A percentile compares a stretch with the other conserved stretches of the same genome.
Evolutionary conservation across 2,329 filamentous ascomycete genomes (phyloP).

Genomic region (Calonectria crousiana): DNA sequence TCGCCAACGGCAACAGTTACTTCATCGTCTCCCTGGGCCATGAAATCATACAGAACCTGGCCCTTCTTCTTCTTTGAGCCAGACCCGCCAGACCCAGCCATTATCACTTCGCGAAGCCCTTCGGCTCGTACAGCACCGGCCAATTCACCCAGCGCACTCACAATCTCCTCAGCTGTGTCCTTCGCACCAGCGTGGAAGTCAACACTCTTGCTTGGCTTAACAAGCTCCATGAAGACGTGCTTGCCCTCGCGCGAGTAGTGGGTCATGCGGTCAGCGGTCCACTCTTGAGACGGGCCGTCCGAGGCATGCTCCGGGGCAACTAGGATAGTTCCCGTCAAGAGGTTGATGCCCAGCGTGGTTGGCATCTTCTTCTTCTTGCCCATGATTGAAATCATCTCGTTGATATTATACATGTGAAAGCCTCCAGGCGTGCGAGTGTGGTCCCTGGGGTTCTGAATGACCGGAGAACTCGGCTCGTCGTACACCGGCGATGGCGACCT

Average conservation of each 20-base stretch:
- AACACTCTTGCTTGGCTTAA: slow-evolving; percentile 91
- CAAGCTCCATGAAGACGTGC: slow-evolving; percentile 94
- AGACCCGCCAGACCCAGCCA: slow-evolving; percentile 74
- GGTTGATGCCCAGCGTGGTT: slow-evolving; percentile 94
- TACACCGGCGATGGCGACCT: slow-evolving; percentile 38
- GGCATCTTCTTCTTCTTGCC: slow-evolving; percentile 99
- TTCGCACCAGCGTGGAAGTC: slow-evolving; percentile 98
- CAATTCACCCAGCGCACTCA: slow-evolving; percentile 87
- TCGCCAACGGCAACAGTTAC: slow-evolving; percentile 92
- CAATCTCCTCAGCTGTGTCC: slow-evolving; percentile 95
- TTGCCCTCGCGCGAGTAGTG: slow-evolving; percentile 98
- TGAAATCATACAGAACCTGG: slow-evolving; percentile 92
- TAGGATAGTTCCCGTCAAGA: slow-evolving; percentile 88
- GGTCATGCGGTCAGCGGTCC: slow-evolving; percentile 95
- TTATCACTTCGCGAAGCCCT: slow-evolving; percentile 85
- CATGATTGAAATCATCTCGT: slow-evolving; percentile 97
- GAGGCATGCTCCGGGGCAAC: slow-evolving; percentile 87
- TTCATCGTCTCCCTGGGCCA: slow-evolving; percentile 96
- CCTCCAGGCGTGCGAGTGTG: slow-evolving; percentile 76
- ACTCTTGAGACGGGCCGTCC: slow-evolving; percentile 89
- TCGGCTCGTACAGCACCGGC: slow-evolving; percentile 88
- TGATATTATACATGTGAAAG: slow-evolving; percentile 96
- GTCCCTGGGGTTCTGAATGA: slow-evolving; percentile 49
- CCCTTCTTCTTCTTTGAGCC: slow-evolving; percentile 87
- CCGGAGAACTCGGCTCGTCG: slow-evolving; percentile 37